phyloP scores from a whole-genome alignment of 2,329 filamentous ascomycete species.

The Alternaria dauci region DNA sequence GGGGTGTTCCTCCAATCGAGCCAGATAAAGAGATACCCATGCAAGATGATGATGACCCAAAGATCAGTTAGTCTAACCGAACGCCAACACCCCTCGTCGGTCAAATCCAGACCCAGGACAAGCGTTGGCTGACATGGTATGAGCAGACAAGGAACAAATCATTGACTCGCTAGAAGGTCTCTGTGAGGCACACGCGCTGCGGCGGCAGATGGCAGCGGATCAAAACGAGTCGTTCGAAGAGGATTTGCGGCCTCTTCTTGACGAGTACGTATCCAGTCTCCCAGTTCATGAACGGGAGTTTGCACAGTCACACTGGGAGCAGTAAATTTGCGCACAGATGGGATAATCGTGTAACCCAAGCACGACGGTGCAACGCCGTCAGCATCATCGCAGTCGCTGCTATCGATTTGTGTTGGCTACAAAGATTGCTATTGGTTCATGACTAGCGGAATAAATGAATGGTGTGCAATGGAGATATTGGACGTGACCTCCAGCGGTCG shows the following conservation, averaged over 20 bases:
- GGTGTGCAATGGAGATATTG: neutral
- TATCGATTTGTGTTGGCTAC: neutral
- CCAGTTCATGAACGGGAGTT: constrained; percentile 12
- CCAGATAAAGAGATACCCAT: constrained; percentile 14
- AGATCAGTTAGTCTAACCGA: constrained; percentile 14
- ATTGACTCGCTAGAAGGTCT: constrained; percentile 11
- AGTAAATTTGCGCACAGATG: neutral
- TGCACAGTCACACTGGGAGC: constrained; percentile 9
- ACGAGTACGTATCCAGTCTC: constrained; percentile 13
- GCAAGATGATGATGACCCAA: neutral
- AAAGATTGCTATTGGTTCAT: neutral
- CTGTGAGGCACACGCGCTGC: constrained; percentile 11
- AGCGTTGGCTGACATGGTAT: constrained; percentile 6
- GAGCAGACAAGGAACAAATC: constrained; percentile 13
- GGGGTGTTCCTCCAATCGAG: constrained; percentile 23
- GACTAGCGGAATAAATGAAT: no score
- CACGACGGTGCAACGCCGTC: neutral
- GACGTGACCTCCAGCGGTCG: neutral
- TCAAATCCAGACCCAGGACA: neutral
- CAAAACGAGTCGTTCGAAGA: constrained; percentile 14
- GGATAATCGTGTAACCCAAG: neutral
- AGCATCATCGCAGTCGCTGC: neutral
- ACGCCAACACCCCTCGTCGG: neutral
- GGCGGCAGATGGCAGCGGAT: constrained; percentile 13
- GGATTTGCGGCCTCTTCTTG: constrained; percentile 5